These are phyloP conservation scores for Hyaloscypha finlandica DNA, from an alignment of 495 filamentous ascomycete genomes.

Conservation along the genomic window DNA sequence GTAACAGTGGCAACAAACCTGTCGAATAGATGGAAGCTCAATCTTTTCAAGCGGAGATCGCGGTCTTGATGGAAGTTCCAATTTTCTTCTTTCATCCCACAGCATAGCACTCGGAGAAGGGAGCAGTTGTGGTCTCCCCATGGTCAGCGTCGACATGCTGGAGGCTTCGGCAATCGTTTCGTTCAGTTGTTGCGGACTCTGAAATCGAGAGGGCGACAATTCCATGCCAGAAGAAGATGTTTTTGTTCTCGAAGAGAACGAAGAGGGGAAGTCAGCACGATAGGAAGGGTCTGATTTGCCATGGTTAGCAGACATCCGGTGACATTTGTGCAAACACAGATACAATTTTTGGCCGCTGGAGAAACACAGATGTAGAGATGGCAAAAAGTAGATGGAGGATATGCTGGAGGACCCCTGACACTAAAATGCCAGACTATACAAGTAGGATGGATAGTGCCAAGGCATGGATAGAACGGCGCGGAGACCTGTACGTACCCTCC, in stretches of 20 bases:
- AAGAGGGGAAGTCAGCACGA: slow-evolving; percentile 9
- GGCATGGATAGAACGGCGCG: neutral
- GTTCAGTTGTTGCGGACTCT: slow-evolving; percentile 11
- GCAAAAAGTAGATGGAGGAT: neutral
- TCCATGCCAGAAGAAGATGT: slow-evolving; percentile 18
- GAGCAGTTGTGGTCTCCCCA: slow-evolving; percentile 3
- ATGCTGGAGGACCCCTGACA: neutral
- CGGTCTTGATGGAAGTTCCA: slow-evolving; percentile 14
- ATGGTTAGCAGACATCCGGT: slow-evolving; percentile 13
- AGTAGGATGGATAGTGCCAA: neutral
- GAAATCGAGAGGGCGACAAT: slow-evolving; percentile 19
- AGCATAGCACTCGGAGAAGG: slow-evolving; percentile 16
- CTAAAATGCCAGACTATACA: neutral
- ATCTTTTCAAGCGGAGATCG: slow-evolving; percentile 35
- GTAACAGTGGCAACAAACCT: slow-evolving; percentile 32
- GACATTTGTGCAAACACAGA: neutral
- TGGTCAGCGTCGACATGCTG: slow-evolving; percentile 18
- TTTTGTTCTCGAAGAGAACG: neutral
- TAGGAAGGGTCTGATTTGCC: slow-evolving; percentile 11
- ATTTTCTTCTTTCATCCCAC: slow-evolving; percentile 15
- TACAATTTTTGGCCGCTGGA: neutral
- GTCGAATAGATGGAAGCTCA: slow-evolving; percentile 46
- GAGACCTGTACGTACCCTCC: slow-evolving; percentile 15
- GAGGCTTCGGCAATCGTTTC: slow-evolving; percentile 3
- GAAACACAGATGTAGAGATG: neutral